Percentiles rank a stretch among this genome's conserved stretches.
Conservation (phyloP, 2,329 filamentous ascomycete genomes). For the Fusarium brevicatenulatum region DNA sequence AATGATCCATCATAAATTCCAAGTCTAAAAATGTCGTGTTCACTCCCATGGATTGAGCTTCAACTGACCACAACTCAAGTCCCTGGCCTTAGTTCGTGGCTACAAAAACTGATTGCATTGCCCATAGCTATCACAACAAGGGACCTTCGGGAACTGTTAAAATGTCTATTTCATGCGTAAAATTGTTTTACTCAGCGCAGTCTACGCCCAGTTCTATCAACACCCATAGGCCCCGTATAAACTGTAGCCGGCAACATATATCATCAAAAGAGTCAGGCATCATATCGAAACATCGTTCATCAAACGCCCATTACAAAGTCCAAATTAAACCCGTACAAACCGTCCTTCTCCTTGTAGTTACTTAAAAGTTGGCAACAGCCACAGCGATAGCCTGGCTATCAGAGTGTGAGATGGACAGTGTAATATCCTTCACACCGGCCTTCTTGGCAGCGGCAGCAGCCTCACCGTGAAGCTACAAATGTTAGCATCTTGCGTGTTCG, state of each 20-base stretch:
- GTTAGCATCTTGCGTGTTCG: constrained; percentile 50
- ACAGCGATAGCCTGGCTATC: constrained; percentile 95
- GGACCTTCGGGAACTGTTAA: background rate
- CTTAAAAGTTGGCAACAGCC: constrained; percentile 82
- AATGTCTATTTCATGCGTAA: constrained; percentile 41
- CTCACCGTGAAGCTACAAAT: constrained; percentile 80
- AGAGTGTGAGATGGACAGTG: constrained; percentile 94
- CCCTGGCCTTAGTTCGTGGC: background rate
- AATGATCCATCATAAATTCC: background rate
- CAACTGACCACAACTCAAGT: background rate
- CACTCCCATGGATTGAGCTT: background rate
- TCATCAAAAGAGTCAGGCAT: constrained; percentile 38
- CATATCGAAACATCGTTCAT: constrained; percentile 43
- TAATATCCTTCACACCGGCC: constrained; percentile 88
- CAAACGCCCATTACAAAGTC: constrained; percentile 41
- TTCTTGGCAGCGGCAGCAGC: constrained; percentile 85
- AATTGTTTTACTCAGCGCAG: constrained; percentile 27
- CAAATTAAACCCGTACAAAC: constrained; percentile 31
- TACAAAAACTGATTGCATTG: background rate
- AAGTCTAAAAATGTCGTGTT: background rate
- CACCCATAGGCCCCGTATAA: constrained; percentile 13
- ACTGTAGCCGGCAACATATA: constrained; percentile 30
- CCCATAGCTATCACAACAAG: background rate
- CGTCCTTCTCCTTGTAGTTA: constrained; percentile 10
- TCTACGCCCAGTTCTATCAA: constrained; percentile 28